Conservation (phyloP, 2,329 filamentous ascomycete genomes). For the Akanthomyces uredinophilus region DNA sequence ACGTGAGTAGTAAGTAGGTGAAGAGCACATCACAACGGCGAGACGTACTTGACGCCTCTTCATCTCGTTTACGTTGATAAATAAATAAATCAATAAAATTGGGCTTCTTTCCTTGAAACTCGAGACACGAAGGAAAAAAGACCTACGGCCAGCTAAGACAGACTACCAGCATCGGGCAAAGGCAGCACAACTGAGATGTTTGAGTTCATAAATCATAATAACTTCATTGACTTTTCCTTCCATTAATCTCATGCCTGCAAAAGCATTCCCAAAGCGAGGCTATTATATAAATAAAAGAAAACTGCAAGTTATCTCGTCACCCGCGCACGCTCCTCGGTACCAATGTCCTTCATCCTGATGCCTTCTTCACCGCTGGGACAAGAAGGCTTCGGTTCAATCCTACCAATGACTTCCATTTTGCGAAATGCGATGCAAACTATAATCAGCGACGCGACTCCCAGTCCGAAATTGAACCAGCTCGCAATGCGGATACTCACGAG, state of each 20-base stretch:
- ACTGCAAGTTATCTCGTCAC: not conserved
- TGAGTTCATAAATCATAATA: too few relatives aligned
- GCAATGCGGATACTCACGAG: slow-evolving; percentile 45
- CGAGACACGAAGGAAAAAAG: too few relatives aligned
- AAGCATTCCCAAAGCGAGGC: too few relatives aligned
- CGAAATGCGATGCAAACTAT: slow-evolving; percentile 46
- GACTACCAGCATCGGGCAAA: too few relatives aligned
- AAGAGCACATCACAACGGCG: too few relatives aligned
- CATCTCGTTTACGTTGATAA: too few relatives aligned
- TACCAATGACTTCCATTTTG: slow-evolving; percentile 49
- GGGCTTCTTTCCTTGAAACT: too few relatives aligned
- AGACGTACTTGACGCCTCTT: too few relatives aligned
- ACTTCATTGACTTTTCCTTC: not conserved
- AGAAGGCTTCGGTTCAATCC: slow-evolving; percentile 20
- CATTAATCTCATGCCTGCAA: not conserved
- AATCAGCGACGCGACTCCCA: slow-evolving; percentile 38
- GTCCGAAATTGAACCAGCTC: slow-evolving; percentile 48
- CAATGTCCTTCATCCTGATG: slow-evolving; percentile 11
- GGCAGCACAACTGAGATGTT: too few relatives aligned
- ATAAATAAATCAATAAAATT: too few relatives aligned
- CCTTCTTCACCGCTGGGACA: slow-evolving; percentile 17
- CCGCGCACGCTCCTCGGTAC: not conserved
- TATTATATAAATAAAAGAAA: not conserved
- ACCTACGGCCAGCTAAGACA: too few relatives aligned
- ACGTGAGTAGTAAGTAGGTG: too few relatives aligned